Evolutionary conservation across 2,329 filamentous ascomycete species (phyloP).

Genomic region (Ophiostoma australiae): DNA sequence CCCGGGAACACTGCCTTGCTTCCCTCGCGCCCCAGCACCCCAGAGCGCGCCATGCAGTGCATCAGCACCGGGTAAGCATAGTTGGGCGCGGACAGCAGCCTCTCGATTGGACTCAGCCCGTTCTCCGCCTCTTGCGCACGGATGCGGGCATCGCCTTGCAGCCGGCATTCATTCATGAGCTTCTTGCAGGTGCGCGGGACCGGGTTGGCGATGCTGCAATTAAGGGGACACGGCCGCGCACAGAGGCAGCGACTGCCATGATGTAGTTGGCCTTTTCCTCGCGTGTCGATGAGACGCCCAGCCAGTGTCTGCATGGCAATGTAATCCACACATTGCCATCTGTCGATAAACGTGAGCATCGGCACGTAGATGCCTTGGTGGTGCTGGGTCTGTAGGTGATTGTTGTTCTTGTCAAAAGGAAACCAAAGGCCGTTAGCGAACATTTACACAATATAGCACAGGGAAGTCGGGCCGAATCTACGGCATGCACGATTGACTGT

Average conservation of each 20-base stretch:
- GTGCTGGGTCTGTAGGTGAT: conserved; percentile 1
- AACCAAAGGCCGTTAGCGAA: too few species aligned
- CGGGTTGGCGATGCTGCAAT: conserved; percentile 68
- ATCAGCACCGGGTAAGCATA: too few species aligned
- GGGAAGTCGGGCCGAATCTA: too few species aligned
- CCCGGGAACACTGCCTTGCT: not conserved
- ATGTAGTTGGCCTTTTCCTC: conserved; percentile 61
- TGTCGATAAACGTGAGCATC: conserved; percentile 58
- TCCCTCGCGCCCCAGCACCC: not conserved
- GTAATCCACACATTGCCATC: conserved; percentile 54
- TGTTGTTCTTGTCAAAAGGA: too few species aligned
- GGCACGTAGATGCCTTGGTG: conserved; percentile 54
- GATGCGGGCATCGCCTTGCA: too few species aligned
- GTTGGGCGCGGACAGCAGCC: not conserved
- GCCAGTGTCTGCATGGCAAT: conserved; percentile 48
- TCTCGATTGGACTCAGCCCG: too few species aligned
- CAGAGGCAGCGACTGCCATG: conserved; percentile 54
- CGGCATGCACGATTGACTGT: too few species aligned
- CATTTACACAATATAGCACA: too few species aligned
- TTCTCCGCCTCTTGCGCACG: too few species aligned
- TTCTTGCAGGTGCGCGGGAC: conserved; percentile 57
- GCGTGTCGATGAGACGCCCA: conserved; percentile 55
- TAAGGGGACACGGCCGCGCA: conserved; percentile 48
- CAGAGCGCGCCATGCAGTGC: too few species aligned
- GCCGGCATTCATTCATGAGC: too few species aligned